Percentiles rank a stretch among this genome's conserved stretches.
phyloP scores from a whole-genome alignment of 768 basidiomycete genomes.

The Mycena galericulata region DNA sequence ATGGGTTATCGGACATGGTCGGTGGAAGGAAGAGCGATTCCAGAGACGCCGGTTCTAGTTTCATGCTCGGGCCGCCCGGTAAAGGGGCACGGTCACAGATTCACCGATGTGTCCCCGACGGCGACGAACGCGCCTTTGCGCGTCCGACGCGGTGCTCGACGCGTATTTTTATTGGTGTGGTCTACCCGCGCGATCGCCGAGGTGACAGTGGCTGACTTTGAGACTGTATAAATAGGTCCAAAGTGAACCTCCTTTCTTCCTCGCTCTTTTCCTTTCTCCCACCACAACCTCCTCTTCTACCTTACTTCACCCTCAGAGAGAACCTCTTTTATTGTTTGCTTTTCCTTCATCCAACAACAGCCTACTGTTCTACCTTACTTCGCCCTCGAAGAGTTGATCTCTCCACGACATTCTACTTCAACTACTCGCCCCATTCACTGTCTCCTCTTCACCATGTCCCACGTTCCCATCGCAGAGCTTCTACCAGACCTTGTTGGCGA shows the following conservation, averaged over 20 bases:
- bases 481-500: constrained; percentile 62
- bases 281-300: constrained; percentile 13
- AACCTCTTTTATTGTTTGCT: constrained; percentile 5
- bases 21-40: constrained; percentile 15
- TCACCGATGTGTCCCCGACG: background rate
- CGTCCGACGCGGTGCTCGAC: constrained; percentile 3
- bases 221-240: background rate
- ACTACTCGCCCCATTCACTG: constrained; percentile 32
- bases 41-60: background rate
- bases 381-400: constrained; percentile 27
- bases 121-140: constrained; percentile 14
- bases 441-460: constrained; percentile 51
- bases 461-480: constrained; percentile 52
- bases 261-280: constrained; percentile 2
- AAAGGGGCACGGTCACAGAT: background rate
- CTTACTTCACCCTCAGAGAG: too few species aligned
- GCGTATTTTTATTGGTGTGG: background rate
- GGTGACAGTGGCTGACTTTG: background rate
- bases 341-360: constrained; percentile 15
- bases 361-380: constrained; percentile 1
- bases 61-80: background rate
- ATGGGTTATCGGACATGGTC: constrained; percentile 79
- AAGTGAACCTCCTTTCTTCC: constrained; percentile 12
- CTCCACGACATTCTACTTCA: constrained; percentile 30
- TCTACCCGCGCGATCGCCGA: background rate